Evolutionary conservation across 345 rosid genomes (phyloP), one percentile per base, ranked within the genome.

Genomic region (Psidium friedrichsthalianum): DNA sequence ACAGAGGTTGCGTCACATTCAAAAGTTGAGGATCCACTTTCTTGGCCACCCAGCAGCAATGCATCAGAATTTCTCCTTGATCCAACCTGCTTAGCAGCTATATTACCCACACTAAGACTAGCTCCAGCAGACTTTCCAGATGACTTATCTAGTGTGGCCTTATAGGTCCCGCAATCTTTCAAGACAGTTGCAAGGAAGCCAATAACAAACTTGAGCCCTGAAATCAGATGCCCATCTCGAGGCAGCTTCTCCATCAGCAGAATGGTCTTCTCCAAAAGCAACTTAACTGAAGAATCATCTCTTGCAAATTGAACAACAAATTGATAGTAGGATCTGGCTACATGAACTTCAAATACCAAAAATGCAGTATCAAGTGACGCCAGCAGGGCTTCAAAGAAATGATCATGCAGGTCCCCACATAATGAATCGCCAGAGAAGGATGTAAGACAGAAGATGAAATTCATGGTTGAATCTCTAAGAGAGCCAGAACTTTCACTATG

Each of bases 1-100:
- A 93, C 90, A 87, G 99, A 97, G 86, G 94, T 94, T 78, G 96
- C 99, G 92, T 97, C 99, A 88, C 99, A 95, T 80, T 97, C 99
- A 86, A 96, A 93, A 58, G 93, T 89, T 52, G 90, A 82, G 44
- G 97, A 86, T 86, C 93, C 93, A 85, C 96, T 95, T 91, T 93
- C 99, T 89, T 92, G 95, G 90, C 90, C 92, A 74, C 92, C 85
- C 84, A 95, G 93, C 86, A 95, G 89, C 86, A 95, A 82, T 40
- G 96, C 84, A 81, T 94, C 96, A 86, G 98, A 89, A 86, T 88
- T 94, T 90, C 94, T 96, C 86, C 92, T 86, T 56, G 95, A 90
- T 87, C 95, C 99, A 53, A 90, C 87, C 74, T 90, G 87, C 91
- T 92, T 96, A 78, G 94, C 89, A 87, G 89, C 88, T 90, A 91